Base-by-base conservation (phyloP, 768 basidiomycete genomes). In the Ramaria sp. region DNA sequence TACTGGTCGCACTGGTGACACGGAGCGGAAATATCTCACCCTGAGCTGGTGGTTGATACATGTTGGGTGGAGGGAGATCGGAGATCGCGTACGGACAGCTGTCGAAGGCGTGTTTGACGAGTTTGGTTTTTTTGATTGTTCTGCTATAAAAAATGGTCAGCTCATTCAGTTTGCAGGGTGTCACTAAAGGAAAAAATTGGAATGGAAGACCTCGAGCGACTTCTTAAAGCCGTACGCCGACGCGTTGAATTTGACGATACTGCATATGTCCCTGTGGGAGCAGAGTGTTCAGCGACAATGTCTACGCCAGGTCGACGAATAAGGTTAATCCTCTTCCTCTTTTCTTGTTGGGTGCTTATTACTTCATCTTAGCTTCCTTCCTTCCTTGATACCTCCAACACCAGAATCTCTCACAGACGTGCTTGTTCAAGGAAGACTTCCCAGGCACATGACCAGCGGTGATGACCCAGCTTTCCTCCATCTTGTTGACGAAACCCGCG, bases 21-120 rank as follows among this genome's bases (percentile, higher is more conserved):
- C 82, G 5, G 91, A 94, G 68, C 74, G 80, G 59, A 81, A 83
- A 65, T 97, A 83, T 65, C 72, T 96, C 51, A 91, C 88, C 0
- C 78, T 94, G 63, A 88, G 84, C 39, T 97, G 92, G 91, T 95
- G 92, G 91, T 73, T 95, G 10, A 64, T 95, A 55, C 84, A 96
- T 65, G 86, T 91, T 3, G 92, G 94, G 0, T 95, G 93, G 92
- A 88, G 85, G 62, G 84, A 86, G 58, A 77, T 97, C 0, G 82
- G 80, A 0, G 81, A 82, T 61, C 73, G 88, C 39, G 87, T 93
- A 0, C 71, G 83, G 62, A 70, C 77, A 34, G 86, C 80, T 0
- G 90, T 93, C 0, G 84, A 90, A 63, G 84, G 85, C 58, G 89
- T 88, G 0, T 89, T 96, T 57, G 84, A 89, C 53, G 81, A 81